Conservation (phyloP, 345 rosid genomes). For the Chamaenerion angustifolium region DNA sequence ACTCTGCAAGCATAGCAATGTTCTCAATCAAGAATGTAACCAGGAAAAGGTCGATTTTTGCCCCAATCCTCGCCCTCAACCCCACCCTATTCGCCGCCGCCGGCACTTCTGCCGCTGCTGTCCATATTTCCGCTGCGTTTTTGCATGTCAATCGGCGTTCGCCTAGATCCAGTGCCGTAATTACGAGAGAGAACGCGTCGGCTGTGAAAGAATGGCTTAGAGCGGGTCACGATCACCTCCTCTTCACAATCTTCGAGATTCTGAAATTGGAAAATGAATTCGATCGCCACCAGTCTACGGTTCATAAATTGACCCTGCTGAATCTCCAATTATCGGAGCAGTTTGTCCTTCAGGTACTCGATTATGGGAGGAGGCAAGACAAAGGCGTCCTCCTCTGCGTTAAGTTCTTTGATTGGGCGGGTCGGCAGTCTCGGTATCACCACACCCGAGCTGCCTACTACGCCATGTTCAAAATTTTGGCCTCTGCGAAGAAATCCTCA, state of each 20-base stretch:
- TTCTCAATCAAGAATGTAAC: conserved; percentile 9
- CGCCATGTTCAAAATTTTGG: conserved; percentile 61
- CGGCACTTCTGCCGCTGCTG: neutral
- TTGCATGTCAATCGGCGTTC: neutral
- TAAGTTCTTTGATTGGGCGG: conserved; percentile 91
- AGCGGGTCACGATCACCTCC: conserved; percentile 10
- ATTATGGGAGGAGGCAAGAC: conserved; percentile 19
- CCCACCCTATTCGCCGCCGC: conserved; percentile 6
- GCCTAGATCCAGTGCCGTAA: neutral
- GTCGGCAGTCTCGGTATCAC: conserved; percentile 41
- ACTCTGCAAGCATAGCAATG: conserved; percentile 1
- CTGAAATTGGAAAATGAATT: conserved; percentile 14
- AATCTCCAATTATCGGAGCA: conserved; percentile 38
- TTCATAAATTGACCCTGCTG: conserved; percentile 27
- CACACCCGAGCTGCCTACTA: conserved; percentile 56
- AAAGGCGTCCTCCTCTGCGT: conserved; percentile 49
- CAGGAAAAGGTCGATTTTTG: conserved; percentile 3
- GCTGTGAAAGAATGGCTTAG: conserved; percentile 57
- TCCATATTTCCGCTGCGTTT: neutral
- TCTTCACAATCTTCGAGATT: conserved; percentile 34
- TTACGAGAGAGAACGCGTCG: conserved; percentile 14
- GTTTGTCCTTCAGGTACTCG: conserved; percentile 47
- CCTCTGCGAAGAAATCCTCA: conserved; percentile 26
- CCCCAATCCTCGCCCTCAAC: neutral
- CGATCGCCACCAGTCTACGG: conserved; percentile 14